Conservation (phyloP, 371 early-diverging fungal species). For the Actinomucor elegans region DNA sequence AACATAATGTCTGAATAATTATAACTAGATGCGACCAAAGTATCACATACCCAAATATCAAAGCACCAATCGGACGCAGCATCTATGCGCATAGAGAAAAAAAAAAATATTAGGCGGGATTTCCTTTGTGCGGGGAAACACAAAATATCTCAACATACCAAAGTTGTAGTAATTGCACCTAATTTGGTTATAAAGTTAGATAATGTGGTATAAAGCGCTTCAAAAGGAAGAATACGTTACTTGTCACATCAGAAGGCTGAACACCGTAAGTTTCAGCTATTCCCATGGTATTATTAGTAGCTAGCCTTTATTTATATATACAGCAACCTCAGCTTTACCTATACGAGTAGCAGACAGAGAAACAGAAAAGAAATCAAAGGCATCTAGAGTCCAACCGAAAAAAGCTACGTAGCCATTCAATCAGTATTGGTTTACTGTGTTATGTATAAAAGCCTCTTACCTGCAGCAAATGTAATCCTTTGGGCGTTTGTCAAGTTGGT, state of each 20-base stretch:
- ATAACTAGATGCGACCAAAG: too few relatives aligned
- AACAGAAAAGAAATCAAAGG: conserved; percentile 72
- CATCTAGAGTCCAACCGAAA: conserved; percentile 75
- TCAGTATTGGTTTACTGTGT: too few relatives aligned
- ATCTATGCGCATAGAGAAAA: conserved; percentile 30
- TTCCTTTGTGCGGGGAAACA: too few relatives aligned
- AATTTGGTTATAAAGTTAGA: conserved; percentile 7
- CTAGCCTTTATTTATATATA: too few relatives aligned
- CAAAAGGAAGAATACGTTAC: conserved; percentile 18
- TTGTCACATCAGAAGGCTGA: conserved; percentile 54
- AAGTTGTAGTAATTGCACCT: conserved; percentile 47
- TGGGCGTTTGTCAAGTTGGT: conserved; percentile 37
- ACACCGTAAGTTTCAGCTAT: conserved; percentile 58
- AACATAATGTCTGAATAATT: too few relatives aligned
- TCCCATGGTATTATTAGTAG: too few relatives aligned
- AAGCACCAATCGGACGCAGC: conserved; percentile 71
- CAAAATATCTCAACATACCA: conserved; percentile 25
- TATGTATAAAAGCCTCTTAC: too few relatives aligned
- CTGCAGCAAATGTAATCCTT: conserved; percentile 44
- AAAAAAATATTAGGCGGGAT: too few relatives aligned
- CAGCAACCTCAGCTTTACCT: too few relatives aligned
- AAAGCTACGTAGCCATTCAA: too few relatives aligned
- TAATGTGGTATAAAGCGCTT: background rate
- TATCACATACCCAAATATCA: conserved; percentile 59
- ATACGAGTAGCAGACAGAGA: conserved; percentile 46